These are phyloP conservation scores for Aspergillus sp. DNA, from an alignment of 2,329 filamentous ascomycete species.

Conservation along the genomic window DNA sequence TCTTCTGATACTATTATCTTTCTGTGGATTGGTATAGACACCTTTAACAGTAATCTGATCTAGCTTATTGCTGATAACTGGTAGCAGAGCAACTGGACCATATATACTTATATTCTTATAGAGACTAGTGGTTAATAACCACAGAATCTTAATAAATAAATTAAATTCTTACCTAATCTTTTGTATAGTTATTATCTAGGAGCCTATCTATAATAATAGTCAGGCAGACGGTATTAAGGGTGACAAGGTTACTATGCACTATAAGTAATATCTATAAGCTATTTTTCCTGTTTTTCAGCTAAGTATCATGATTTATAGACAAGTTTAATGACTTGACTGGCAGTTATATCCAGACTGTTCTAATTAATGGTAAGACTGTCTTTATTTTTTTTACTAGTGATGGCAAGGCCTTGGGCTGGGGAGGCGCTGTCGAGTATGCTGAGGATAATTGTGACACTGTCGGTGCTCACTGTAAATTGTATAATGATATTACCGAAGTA, in stretches of 20 bases:
- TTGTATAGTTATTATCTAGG: conserved; percentile 22
- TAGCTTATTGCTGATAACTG: conserved; percentile 51
- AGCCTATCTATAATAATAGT: conserved; percentile 36
- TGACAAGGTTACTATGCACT: conserved; percentile 47
- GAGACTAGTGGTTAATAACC: conserved; percentile 17
- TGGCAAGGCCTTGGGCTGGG: conserved; percentile 48
- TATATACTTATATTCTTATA: conserved; percentile 38
- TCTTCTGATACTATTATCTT: conserved; percentile 38
- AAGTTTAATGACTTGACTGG: conserved; percentile 58
- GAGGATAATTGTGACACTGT: conserved; percentile 45
- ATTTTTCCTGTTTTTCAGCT: too few species aligned
- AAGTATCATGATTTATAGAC: conserved; percentile 20
- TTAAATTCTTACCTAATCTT: not conserved
- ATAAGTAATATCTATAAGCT: conserved; percentile 11
- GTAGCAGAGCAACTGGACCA: conserved; percentile 38
- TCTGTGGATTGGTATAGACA: conserved; percentile 55
- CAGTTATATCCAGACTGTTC: conserved; percentile 29
- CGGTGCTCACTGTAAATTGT: conserved; percentile 39
- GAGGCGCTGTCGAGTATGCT: conserved; percentile 46
- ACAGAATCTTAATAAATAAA: not conserved
- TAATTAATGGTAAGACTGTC: conserved; percentile 41
- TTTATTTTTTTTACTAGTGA: conserved; percentile 50
- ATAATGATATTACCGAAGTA: not conserved
- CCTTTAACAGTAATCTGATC: conserved; percentile 49
- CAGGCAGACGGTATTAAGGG: conserved; percentile 26